Conservation (phyloP, 768 basidiomycete species). For the Auriscalpium vulgare region DNA sequence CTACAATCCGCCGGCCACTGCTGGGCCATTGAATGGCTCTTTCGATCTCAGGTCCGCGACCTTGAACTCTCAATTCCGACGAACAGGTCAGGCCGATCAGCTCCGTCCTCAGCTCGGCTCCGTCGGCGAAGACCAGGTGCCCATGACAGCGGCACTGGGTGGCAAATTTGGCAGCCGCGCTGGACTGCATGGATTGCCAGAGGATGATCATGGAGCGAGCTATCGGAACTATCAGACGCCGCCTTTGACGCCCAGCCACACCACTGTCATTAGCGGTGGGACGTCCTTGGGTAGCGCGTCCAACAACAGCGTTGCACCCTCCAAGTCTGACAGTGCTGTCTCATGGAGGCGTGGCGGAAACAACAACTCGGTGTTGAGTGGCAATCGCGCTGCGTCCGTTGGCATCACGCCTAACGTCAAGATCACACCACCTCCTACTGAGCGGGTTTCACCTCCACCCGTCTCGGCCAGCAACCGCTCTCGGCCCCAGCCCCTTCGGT, state of each 20-base stretch:
- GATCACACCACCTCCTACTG: constrained; percentile 63
- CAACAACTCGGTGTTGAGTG: constrained; percentile 64
- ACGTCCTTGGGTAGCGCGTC: constrained; percentile 53
- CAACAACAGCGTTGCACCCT: constrained; percentile 33
- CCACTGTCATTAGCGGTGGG: constrained; percentile 66
- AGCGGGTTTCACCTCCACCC: constrained; percentile 45
- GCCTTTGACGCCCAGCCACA: constrained; percentile 52
- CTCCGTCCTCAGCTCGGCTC: constrained; percentile 53
- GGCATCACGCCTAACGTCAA: constrained; percentile 51
- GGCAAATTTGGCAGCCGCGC: constrained; percentile 69
- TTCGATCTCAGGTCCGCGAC: constrained; percentile 60
- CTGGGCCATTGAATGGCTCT: constrained; percentile 54
- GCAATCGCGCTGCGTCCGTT: constrained; percentile 47
- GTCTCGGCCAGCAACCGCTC: constrained; percentile 41
- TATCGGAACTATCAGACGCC: constrained; percentile 19
- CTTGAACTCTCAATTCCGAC: constrained; percentile 52
- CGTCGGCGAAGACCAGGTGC: constrained; percentile 48
- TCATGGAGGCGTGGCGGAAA: constrained; percentile 74
- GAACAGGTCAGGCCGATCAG: constrained; percentile 61
- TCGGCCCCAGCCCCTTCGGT: constrained; percentile 49
- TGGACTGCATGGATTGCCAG: constrained; percentile 34
- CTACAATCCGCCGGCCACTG: constrained; percentile 58
- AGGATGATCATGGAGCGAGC: constrained; percentile 25
- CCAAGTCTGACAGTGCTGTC: constrained; percentile 72
- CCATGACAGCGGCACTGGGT: constrained; percentile 75